Percentiles rank a stretch among this genome's conserved stretches.
These are phyloP conservation scores for Epichloe gansuensis DNA, from an alignment of 2,329 filamentous ascomycete genomes.

Conservation along the genomic window DNA sequence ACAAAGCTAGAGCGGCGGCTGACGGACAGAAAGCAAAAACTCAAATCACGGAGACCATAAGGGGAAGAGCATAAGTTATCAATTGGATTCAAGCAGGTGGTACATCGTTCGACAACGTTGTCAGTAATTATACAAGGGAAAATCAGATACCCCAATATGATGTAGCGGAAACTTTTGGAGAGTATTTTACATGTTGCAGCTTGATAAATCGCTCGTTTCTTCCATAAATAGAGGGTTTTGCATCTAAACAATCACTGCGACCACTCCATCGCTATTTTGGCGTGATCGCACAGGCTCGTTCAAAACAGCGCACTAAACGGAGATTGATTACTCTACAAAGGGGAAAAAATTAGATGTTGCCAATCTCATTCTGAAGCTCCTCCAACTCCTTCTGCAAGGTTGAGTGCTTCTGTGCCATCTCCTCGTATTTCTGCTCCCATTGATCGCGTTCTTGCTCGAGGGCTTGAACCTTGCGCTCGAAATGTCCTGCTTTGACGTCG, in stretches of 20 bases:
- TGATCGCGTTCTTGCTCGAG: constrained; percentile 83
- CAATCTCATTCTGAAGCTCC: constrained; percentile 81
- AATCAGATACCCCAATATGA: constrained; percentile 19
- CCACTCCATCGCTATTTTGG: neutral
- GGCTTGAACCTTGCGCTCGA: constrained; percentile 97
- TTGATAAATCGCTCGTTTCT: constrained; percentile 16
- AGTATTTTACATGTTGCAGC: constrained; percentile 19
- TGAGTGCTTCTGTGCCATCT: constrained; percentile 84
- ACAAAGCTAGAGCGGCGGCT: constrained; percentile 73
- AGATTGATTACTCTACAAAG: constrained; percentile 10
- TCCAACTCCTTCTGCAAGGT: constrained; percentile 79
- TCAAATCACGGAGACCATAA: constrained; percentile 31
- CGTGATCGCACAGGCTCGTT: neutral
- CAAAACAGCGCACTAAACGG: constrained; percentile 3
- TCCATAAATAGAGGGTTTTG: constrained; percentile 14
- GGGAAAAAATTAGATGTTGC: constrained; percentile 59
- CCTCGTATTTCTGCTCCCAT: constrained; percentile 97
- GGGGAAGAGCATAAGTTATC: neutral
- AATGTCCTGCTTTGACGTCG: constrained; percentile 98
- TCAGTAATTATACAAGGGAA: neutral
- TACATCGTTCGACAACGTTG: neutral
- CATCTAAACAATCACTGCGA: constrained; percentile 10
- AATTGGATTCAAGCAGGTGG: neutral
- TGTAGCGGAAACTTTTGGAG: constrained; percentile 17
- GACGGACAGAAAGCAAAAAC: constrained; percentile 55